Conservation (phyloP, 106 monocot genomes). For the Acanthochlamys bracteata region DNA sequence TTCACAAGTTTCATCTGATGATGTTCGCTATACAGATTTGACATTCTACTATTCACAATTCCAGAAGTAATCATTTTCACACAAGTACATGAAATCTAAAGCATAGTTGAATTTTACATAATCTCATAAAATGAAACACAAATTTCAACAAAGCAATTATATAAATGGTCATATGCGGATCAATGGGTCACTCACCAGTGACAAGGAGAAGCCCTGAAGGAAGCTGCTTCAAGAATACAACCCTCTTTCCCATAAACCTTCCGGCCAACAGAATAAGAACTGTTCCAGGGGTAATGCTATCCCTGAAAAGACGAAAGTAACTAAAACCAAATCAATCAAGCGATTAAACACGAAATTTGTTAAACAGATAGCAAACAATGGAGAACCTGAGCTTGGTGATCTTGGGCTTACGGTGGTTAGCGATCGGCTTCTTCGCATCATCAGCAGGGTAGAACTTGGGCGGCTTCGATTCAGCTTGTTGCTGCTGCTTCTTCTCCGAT, state of each 20-base stretch:
- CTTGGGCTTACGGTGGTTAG: constrained; percentile 49
- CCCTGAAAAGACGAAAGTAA: constrained; percentile 15
- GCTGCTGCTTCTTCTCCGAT: background rate
- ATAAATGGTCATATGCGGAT: too few species aligned
- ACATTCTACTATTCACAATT: too few species aligned
- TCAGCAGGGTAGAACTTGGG: constrained; percentile 31
- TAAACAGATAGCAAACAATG: background rate
- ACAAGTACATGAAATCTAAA: too few species aligned
- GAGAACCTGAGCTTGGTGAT: constrained; percentile 43
- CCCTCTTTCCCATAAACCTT: constrained; percentile 48
- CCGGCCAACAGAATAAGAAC: constrained; percentile 39
- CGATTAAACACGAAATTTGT: background rate
- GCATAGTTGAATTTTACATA: too few species aligned
- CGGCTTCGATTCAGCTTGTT: constrained; percentile 2
- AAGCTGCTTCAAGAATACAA: constrained; percentile 65
- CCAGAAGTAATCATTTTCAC: too few species aligned
- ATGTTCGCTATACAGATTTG: too few species aligned
- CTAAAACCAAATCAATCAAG: background rate
- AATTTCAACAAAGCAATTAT: too few species aligned
- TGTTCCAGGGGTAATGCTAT: constrained; percentile 28
- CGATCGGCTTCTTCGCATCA: constrained; percentile 48
- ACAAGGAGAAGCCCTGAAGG: constrained; percentile 37
- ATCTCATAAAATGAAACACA: too few species aligned
- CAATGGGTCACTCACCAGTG: background rate
- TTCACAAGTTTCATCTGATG: too few species aligned